A percentile compares a stretch with the other conserved stretches of the same genome.
phyloP scores from a whole-genome alignment of 2,329 filamentous ascomycete genomes.

The Aspergillus tamarii region DNA sequence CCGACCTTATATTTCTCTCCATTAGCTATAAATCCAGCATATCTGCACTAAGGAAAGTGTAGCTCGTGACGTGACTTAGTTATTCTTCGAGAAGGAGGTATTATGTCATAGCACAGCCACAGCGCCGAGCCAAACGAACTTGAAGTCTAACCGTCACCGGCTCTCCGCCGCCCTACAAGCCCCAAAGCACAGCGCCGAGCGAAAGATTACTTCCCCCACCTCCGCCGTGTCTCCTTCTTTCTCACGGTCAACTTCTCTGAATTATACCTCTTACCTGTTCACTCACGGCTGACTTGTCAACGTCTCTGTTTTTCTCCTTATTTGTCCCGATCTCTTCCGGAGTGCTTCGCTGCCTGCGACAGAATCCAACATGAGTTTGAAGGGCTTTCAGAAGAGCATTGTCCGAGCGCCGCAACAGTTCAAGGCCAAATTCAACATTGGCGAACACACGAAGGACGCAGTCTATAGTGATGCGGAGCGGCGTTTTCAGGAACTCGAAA shows the following conservation, averaged over 20 bases:
- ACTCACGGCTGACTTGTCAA: neutral
- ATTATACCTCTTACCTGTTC: neutral
- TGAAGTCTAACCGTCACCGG: slow-evolving; percentile 28
- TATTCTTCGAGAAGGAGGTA: slow-evolving; percentile 7
- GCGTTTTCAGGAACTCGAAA: slow-evolving; percentile 90
- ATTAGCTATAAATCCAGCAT: neutral
- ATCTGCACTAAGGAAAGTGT: neutral
- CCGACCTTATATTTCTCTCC: no score
- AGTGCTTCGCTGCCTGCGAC: slow-evolving; percentile 9
- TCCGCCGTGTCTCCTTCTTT: slow-evolving; percentile 9
- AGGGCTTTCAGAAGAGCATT: slow-evolving; percentile 90
- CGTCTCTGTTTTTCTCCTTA: neutral
- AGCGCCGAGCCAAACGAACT: slow-evolving; percentile 20
- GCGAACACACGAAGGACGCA: slow-evolving; percentile 91
- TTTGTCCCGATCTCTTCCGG: slow-evolving; percentile 2
- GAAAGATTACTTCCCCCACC: slow-evolving; percentile 21
- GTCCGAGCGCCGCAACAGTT: slow-evolving; percentile 88
- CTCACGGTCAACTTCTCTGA: no score
- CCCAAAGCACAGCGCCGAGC: slow-evolving; percentile 6
- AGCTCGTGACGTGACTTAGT: neutral
- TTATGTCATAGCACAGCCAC: slow-evolving; percentile 34
- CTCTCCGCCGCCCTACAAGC: slow-evolving; percentile 13
- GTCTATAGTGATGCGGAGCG: slow-evolving; percentile 95
- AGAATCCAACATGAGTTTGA: slow-evolving; percentile 78
- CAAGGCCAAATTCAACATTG: slow-evolving; percentile 91